A percentile compares a stretch with the other conserved stretches of the same genome.
Conservation (phyloP, 345 rosid species). For the Ailanthus altissimus region DNA sequence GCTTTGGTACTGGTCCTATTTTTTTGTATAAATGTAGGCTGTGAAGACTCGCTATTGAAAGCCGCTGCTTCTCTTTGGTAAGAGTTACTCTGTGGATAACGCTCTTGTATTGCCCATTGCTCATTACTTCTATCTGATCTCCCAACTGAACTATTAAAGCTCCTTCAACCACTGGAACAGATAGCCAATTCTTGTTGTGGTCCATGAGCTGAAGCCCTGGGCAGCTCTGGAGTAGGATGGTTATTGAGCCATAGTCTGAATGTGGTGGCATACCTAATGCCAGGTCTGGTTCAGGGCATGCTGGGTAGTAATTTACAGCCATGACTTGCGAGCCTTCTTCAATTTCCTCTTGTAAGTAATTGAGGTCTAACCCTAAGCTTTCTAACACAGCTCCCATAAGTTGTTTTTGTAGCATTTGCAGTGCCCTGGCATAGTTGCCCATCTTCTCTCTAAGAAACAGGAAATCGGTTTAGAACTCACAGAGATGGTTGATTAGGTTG, state of each 20-base stretch:
- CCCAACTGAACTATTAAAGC: slow-evolving; percentile 57
- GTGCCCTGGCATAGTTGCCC: slow-evolving; percentile 50
- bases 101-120: slow-evolving; percentile 61
- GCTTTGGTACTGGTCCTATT: slow-evolving; percentile 48
- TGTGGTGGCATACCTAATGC: slow-evolving; percentile 63
- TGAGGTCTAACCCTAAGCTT: slow-evolving; percentile 45
- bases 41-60: slow-evolving; percentile 63
- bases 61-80: slow-evolving; percentile 37
- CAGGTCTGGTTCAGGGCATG: slow-evolving; percentile 59
- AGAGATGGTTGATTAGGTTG: not conserved
- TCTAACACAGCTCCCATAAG: slow-evolving; percentile 45
- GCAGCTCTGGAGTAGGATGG: slow-evolving; percentile 54
- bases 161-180: slow-evolving; percentile 46
- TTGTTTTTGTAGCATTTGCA: slow-evolving; percentile 44
- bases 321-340: slow-evolving; percentile 57
- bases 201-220: slow-evolving; percentile 55
- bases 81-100: slow-evolving; percentile 53
- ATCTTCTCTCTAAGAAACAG: slow-evolving; percentile 46
- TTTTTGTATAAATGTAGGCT: slow-evolving; percentile 53
- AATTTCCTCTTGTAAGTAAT: slow-evolving; percentile 44
- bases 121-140: slow-evolving; percentile 58
- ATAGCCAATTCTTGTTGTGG: slow-evolving; percentile 41
- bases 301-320: slow-evolving; percentile 57
- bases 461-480: not conserved
- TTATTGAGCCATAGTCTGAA: slow-evolving; percentile 56